Evolutionary conservation across 2,329 filamentous ascomycete genomes (phyloP), one percentile per base, ranked within the genome.

Genomic region (Drechslera avenae): DNA sequence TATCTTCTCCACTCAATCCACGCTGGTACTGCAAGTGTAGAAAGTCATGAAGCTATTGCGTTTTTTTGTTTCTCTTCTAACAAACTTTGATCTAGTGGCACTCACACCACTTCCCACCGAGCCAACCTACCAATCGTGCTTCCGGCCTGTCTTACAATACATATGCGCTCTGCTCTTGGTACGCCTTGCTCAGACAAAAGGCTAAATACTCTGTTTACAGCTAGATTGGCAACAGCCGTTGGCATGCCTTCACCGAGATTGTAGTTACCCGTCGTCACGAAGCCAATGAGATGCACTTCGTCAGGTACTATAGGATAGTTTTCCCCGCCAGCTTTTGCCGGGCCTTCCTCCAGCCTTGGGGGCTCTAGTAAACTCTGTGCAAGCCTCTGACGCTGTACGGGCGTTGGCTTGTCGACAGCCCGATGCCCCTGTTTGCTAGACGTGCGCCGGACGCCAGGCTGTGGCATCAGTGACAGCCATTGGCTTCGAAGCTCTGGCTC

Each of bases 181-280:
- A 58, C 34, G 19, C 48, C 55, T 28, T 54, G 46, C 23, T 69
- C 64, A 32, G 58, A 61, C 70, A 46, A 79, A 26, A 34, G 74
- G 2, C 82, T 51, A 3, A 83, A 47, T 1, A 89, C 80, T 69
- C 80, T 87, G 4, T 78, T 77, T 1, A 87, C 76, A 12, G 84
- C 77, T 19, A 97, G 68, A 41, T 83, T 87, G 0, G 89, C 94
- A 52, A 97, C 80, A 0, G 86, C 93, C 13, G 85, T 86, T 1
- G 88, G 89, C 59, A 81, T 83, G 0, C 93, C 94, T 57, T 88
- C 84, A 2, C 84, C 83, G 2, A 97, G 81, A 64, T 88, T 91
- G 70, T 88, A 96, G 42, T 89, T 87, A 0, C 93, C 94, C 1
- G 88, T 88, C 2, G 91, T 97, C 18, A 97, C 86, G 69, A 96